Evolutionary conservation across 305 asterid genomes (phyloP), one percentile per base, ranked within the genome.

Genomic region (Fraxinus latifolia): DNA sequence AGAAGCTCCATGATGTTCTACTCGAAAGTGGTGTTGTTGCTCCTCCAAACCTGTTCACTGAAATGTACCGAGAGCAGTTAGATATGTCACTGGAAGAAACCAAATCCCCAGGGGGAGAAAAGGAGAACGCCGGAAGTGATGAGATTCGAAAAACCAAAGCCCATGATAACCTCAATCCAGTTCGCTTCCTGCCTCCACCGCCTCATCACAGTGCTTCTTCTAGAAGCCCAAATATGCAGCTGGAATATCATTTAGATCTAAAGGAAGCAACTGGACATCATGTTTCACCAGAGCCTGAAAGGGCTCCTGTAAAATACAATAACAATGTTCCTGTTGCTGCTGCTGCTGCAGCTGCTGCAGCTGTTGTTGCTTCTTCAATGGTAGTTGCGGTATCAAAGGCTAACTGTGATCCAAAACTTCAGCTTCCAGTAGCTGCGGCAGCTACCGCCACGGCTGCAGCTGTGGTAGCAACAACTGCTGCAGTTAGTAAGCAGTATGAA

Each of bases 11-110:
- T 76, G 94, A 92, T 70, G 99, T 92, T 80, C 91, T 95, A 23
- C 91, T 91, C 25, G 99, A 95, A 89, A 95, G 99, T 83, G 99
- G 99, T 21, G 98, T 95, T 29, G 95, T 94, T 71, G 98, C 99
- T 65, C 99, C 99, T 74, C 97, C 97, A 19, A 83, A 92, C 89
- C 84, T 95, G 89, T 95, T 95, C 88, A 82, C 93, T 42, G 98
- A 94, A 88, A 87, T 90, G 82, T 92, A 89, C 82, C 79, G 91
- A 0, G 92, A 93, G 55, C 89, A 87, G 84, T 65, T 91, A 78
- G 88, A 86, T 76, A 81, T 75, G 70, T 79, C 83, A 19, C 80
- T 79, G 39, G 80, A 82, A 71, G 91, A 88, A 68, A 82, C 78
- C 82, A 90, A 87, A 87, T 81, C 90, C 72, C 77, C 77, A 27